A percentile compares a stretch with the other conserved stretches of the same genome.
phyloP scores from a whole-genome alignment of 2,329 filamentous ascomycete species.

The Fusarium tupiense region DNA sequence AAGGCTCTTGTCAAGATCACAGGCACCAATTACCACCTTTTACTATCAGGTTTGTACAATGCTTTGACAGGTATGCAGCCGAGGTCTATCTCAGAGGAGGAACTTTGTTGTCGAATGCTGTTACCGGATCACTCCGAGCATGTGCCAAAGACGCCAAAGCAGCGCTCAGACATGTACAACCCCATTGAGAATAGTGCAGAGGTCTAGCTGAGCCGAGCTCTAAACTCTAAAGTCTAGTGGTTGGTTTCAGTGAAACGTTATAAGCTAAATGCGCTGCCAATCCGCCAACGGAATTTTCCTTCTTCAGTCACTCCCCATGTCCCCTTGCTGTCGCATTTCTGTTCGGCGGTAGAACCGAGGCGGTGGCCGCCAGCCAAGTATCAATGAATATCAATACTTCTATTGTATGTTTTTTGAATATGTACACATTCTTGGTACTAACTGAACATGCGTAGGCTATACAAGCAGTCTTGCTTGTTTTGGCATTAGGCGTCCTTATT shows the following conservation, averaged over 20 bases:
- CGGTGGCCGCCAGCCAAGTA: neutral
- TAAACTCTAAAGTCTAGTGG: neutral
- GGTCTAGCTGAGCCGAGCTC: neutral
- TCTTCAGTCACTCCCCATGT: neutral
- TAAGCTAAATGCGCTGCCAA: neutral
- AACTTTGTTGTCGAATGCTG: neutral
- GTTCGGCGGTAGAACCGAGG: neutral
- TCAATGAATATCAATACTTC: neutral
- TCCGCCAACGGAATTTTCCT: neutral
- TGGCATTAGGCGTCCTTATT: neutral
- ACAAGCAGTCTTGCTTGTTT: conserved; percentile 1
- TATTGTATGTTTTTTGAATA: neutral
- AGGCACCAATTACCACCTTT: neutral
- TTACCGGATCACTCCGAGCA: neutral
- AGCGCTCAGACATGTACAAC: neutral
- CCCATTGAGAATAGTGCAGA: neutral
- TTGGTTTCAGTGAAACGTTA: neutral
- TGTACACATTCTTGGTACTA: neutral
- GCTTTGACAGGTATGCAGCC: neutral
- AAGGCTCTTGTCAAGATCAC: fast-evolving
- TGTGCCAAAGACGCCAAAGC: neutral
- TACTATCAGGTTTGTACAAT: too few species aligned
- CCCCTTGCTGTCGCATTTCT: neutral
- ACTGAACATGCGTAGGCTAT: neutral
- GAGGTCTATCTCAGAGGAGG: neutral